Evolutionary conservation across 164 flowering plant species (phyloP).

Genomic region (Pachysandra terminalis): DNA sequence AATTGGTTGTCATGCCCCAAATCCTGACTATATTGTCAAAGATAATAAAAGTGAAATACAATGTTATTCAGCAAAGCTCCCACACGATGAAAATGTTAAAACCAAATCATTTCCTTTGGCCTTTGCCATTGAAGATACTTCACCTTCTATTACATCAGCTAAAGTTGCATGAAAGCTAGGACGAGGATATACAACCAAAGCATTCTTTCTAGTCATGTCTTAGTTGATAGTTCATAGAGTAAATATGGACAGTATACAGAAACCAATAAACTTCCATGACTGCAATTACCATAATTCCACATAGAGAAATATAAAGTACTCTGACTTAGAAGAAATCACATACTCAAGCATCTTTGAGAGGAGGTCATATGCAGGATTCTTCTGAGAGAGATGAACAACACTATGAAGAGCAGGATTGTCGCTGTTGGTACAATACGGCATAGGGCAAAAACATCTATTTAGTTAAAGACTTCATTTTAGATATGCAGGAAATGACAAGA

Average conservation of each 20-base stretch:
- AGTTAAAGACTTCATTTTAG: not conserved
- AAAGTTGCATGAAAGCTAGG: not conserved
- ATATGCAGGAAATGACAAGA: not conserved
- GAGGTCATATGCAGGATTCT: conserved; percentile 87
- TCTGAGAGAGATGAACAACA: conserved; percentile 77
- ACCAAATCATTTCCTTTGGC: not conserved
- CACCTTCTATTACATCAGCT: not conserved
- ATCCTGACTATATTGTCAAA: not conserved
- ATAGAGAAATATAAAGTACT: not conserved
- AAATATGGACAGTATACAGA: not conserved
- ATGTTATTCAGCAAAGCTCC: not conserved
- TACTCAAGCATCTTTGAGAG: conserved; percentile 98
- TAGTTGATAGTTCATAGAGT: not conserved
- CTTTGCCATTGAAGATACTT: not conserved
- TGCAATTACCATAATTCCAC: not conserved
- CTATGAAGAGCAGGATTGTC: conserved; percentile 78
- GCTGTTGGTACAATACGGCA: conserved; percentile 32
- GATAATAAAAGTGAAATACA: not conserved
- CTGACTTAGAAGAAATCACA: conserved; percentile 25
- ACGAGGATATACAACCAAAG: not conserved
- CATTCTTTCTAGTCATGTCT: not conserved
- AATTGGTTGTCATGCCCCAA: not conserved
- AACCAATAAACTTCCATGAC: not conserved
- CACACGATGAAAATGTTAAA: not conserved
- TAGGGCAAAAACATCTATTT: not conserved